These are phyloP conservation scores for Fusarium bactridioides DNA, from an alignment of 2,329 filamentous ascomycete genomes.

Conservation along the genomic window DNA sequence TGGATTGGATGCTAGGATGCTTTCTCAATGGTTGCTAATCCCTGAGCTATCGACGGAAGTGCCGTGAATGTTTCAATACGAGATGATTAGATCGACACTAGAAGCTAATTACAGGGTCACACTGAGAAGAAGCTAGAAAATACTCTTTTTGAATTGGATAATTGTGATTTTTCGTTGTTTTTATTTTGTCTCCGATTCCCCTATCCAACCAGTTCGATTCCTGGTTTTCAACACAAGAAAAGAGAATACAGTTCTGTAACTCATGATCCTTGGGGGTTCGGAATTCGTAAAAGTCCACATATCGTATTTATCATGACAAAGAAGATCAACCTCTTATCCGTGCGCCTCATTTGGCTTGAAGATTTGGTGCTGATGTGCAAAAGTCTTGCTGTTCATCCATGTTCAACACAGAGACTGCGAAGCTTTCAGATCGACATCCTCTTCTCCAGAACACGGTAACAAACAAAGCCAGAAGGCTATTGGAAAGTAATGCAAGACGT, in stretches of 20 bases:
- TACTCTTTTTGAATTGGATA: not conserved
- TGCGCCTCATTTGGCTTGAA: conserved; percentile 27
- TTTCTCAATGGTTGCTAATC: conserved; percentile 6
- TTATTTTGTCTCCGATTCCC: conserved; percentile 6
- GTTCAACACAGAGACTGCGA: conserved; percentile 4
- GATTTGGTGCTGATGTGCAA: not conserved
- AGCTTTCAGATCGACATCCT: not conserved
- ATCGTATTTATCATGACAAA: conserved; percentile 24
- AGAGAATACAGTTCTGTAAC: conserved; percentile 3
- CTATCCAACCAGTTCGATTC: not conserved
- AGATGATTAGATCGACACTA: not conserved
- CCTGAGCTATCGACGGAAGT: not conserved
- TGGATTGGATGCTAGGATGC: not conserved
- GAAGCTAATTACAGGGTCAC: conserved; percentile 16
- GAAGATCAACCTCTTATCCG: conserved; percentile 19
- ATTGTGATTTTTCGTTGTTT: conserved; percentile 10
- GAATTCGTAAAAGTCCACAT: conserved; percentile 13
- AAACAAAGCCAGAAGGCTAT: not conserved
- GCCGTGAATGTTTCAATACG: conserved; percentile 15
- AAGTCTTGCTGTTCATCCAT: not conserved
- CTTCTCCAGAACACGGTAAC: conserved; percentile 14
- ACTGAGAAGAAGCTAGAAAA: not conserved
- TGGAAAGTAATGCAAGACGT: not conserved
- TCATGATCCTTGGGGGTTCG: conserved; percentile 20
- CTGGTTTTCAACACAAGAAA: not conserved